Conservation (phyloP, 1,284 basidiomycete species). For the Mycosarcoma mackinlayi region DNA sequence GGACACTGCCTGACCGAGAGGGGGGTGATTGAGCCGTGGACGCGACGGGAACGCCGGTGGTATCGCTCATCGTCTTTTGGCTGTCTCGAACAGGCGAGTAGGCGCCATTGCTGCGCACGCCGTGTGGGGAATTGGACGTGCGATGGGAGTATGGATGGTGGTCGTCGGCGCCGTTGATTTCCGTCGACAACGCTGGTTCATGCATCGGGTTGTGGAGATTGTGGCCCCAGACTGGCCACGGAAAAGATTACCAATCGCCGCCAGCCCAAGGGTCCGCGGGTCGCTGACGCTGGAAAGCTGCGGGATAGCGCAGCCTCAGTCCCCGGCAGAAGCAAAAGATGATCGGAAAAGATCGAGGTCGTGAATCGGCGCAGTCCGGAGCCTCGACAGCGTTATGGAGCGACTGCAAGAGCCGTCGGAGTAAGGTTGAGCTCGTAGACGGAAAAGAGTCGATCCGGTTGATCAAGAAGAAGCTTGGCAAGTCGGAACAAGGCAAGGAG, state of each 20-base stretch:
- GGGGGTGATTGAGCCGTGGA: constrained; percentile 14
- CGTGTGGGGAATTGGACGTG: not conserved
- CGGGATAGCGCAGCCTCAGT: not conserved
- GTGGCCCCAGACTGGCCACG: not conserved
- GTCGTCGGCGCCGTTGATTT: not conserved
- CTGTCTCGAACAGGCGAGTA: constrained; percentile 17
- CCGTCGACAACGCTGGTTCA: not conserved
- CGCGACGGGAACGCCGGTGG: constrained; percentile 4
- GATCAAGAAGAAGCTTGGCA: not conserved
- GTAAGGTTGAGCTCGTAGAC: not conserved
- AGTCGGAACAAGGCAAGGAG: not conserved
- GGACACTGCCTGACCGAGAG: constrained; percentile 4
- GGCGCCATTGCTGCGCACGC: constrained; percentile 24
- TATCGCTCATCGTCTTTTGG: constrained; percentile 34
- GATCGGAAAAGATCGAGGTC: constrained; percentile 13
- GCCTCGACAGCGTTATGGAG: not conserved
- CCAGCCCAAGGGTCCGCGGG: too few relatives aligned
- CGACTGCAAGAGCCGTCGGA: not conserved
- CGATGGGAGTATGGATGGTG: constrained; percentile 2
- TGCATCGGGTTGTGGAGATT: constrained; percentile 8
- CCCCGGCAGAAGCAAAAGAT: too few relatives aligned
- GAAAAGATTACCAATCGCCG: too few relatives aligned
- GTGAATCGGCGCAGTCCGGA: constrained; percentile 12
- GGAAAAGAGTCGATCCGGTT: constrained; percentile 30
- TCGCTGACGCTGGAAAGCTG: not conserved